These are phyloP conservation scores for Sporobolomyces phaffii DNA, from an alignment of 768 basidiomycete genomes.

Conservation along the genomic window DNA sequence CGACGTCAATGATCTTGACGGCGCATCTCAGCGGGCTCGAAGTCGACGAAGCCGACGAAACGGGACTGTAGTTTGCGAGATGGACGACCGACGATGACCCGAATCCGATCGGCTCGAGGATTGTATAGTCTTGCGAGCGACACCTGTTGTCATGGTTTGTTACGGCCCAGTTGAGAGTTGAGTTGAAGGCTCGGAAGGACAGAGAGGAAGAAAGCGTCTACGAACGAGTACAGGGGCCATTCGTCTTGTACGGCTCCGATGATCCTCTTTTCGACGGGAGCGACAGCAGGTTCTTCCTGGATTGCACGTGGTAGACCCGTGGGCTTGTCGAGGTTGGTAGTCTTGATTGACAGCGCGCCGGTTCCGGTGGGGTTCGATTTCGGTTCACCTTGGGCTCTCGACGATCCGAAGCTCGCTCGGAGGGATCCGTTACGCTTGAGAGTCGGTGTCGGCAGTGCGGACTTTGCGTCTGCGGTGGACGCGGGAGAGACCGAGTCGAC, in stretches of 20 bases:
- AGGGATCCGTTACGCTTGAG: not conserved
- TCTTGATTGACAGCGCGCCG: too few species aligned
- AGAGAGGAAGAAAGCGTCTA: not conserved
- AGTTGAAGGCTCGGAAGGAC: not conserved
- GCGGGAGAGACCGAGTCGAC: not conserved
- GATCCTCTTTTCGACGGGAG: not conserved
- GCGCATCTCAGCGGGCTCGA: conserved; percentile 54
- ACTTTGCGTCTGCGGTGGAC: not conserved
- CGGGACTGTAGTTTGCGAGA: conserved; percentile 59
- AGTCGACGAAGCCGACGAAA: conserved; percentile 42
- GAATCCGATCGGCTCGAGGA: conserved; percentile 48
- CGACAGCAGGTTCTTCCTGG: not conserved
- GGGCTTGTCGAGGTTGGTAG: not conserved
- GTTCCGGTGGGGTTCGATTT: too few species aligned
- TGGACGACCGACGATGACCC: conserved; percentile 91
- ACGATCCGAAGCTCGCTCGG: not conserved
- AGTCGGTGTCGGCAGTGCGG: not conserved
- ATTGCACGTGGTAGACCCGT: not conserved
- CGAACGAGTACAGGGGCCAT: conserved; percentile 33
- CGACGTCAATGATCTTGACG: conserved; percentile 77
- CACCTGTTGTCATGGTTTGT: too few species aligned
- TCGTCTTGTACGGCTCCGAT: conserved; percentile 34
- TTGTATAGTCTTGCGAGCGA: conserved; percentile 26
- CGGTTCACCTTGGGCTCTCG: too few species aligned
- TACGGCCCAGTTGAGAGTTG: too few species aligned